Evolutionary conservation across 495 filamentous ascomycete species (phyloP).

Genomic region (Staphylotrichum longicolle): DNA sequence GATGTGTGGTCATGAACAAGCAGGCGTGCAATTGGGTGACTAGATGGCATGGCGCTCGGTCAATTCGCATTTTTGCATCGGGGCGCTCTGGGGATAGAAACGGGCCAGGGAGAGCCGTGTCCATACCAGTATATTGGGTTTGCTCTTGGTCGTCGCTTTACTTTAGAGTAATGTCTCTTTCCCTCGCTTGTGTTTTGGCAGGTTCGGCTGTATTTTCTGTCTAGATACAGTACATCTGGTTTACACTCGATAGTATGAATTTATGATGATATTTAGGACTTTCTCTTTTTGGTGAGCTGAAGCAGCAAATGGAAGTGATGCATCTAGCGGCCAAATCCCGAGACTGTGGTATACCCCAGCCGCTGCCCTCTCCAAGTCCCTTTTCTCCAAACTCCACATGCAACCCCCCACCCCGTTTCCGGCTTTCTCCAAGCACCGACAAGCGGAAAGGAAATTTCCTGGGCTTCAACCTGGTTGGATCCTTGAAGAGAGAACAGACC

Average conservation of each 20-base stretch:
- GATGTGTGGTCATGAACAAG: slow-evolving; percentile 78
- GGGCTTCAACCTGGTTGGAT: not conserved
- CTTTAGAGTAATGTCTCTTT: slow-evolving; percentile 17
- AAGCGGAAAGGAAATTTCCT: not conserved
- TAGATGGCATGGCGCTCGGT: slow-evolving; percentile 18
- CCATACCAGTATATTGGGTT: slow-evolving; percentile 19
- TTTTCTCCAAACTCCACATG: slow-evolving; percentile 3
- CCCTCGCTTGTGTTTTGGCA: not conserved
- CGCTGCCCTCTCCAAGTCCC: not conserved
- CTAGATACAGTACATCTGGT: too few relatives aligned
- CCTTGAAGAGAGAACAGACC: not conserved
- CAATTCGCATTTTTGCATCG: slow-evolving; percentile 20
- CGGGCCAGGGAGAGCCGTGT: slow-evolving; percentile 18
- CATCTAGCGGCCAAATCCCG: not conserved
- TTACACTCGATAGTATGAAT: too few relatives aligned
- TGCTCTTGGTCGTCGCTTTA: slow-evolving; percentile 12
- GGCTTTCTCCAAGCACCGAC: not conserved
- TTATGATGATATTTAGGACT: too few relatives aligned
- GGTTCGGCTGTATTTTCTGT: not conserved
- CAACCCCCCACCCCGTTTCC: not conserved
- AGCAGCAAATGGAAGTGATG: not conserved
- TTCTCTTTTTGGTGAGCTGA: too few relatives aligned
- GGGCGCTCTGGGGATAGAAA: slow-evolving; percentile 19
- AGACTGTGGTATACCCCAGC: not conserved
- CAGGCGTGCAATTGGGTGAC: not conserved